Evolutionary conservation across 2,329 filamentous ascomycete species (phyloP).

Genomic region (Grosmannia serpens): DNA sequence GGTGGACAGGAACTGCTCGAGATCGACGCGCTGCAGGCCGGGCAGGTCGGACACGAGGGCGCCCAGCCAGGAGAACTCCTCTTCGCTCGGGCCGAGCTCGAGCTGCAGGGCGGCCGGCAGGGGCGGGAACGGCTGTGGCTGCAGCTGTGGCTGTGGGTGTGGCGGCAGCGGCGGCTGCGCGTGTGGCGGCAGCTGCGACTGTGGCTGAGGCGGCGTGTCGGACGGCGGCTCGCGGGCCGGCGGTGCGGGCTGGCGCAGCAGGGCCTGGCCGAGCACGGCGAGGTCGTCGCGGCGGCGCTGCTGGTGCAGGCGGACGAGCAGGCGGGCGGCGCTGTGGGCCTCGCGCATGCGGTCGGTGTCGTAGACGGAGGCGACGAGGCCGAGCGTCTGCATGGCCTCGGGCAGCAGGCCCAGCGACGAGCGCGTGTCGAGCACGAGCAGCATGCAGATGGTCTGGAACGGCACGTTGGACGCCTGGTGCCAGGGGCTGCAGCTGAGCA

Average conservation of each 20-base stretch:
- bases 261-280: constrained; percentile 21
- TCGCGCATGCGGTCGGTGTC: constrained; percentile 37
- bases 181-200: constrained; percentile 14
- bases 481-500: constrained; percentile 36
- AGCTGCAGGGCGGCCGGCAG: neutral
- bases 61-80: constrained; percentile 30
- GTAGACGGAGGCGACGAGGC: constrained; percentile 28
- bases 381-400: constrained; percentile 37
- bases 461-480: constrained; percentile 49
- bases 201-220: constrained; percentile 6
- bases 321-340: constrained; percentile 40
- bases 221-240: neutral
- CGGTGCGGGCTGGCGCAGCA: constrained; percentile 11
- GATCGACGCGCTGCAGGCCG: constrained; percentile 28
- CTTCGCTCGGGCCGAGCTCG: constrained; percentile 12
- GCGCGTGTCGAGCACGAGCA: constrained; percentile 42
- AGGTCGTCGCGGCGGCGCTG: constrained; percentile 34
- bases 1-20: constrained; percentile 26
- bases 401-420: constrained; percentile 34
- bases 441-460: constrained; percentile 44
- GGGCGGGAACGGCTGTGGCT: neutral
- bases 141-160: neutral
- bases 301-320: constrained; percentile 41
- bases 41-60: constrained; percentile 31
- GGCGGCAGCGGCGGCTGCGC: neutral